Evolutionary conservation across 1,284 basidiomycete species (phyloP), one percentile per base, ranked within the genome.

Genomic region (Cryptococcus maquisensis): DNA sequence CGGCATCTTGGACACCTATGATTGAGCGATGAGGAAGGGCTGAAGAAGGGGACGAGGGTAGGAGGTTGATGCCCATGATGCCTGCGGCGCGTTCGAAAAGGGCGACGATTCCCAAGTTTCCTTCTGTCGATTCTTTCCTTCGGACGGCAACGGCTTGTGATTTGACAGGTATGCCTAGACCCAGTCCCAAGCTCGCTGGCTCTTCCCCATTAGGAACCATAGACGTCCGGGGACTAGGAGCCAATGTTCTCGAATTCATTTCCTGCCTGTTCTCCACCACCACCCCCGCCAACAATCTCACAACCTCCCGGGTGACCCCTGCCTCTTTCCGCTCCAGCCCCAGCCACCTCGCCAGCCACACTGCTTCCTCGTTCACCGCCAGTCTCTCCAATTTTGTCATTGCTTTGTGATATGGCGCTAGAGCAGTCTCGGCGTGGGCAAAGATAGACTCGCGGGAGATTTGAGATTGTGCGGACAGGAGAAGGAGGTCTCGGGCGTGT

Each of bases 251-350:
- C 7, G 23, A 23, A 12, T 61, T 54, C 8, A 51, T 44, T 45
- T 72, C 72, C 26, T 72, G 65, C 15, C 71, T 46, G 0, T 67
- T 66, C 41, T 70, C 69, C 24, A 90, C 86, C 49, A 94, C 77
- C 55, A 92, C 80, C 65, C 88, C 87, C 74, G 90, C 81, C 47
- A 91, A 73, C 56, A 86, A 86, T 23, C 87, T 88, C 36, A 90
- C 78, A 28, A 92, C 81, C 68, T 94, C 90, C 15, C 93, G 80
- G n/a, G 91, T 79, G 32, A 90, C 79, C 61, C 87, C 87, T 0
- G 86, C 87, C 74, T 94, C 91, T 71, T 93, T 94, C 48, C 93
- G 81, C 50, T 80, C 82, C 72, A 90, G 87, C 8, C 88, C 89
- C 2, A 96, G 72, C 62, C 83, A 86, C 10, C 85, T 81, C 70